Evolutionary conservation across 108 stramenopile species (phyloP), one percentile per base, ranked within the genome.

Genomic region (Fragilariopsis cylindrus): DNA sequence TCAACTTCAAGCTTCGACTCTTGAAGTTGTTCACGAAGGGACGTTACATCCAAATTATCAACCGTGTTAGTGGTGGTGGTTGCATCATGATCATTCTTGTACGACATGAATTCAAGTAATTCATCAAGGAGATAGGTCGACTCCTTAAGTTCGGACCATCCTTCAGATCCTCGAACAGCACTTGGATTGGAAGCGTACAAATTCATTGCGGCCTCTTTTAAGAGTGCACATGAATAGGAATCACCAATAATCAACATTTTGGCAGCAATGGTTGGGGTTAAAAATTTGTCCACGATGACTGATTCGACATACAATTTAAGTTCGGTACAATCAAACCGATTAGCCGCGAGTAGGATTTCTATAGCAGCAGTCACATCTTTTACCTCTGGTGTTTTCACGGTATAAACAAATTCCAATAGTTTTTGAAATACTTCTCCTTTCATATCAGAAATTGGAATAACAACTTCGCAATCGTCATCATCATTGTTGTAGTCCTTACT

Each of bases 191-290:
- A 12, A 0, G 11, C 21, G 43, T 1, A 74, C 7, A 66, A 6
- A 8, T 54, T 8, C 30, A 74, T 52, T 4, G 73, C 73, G 3
- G 62, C 64, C 43, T 74, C 73, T 9, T 52, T 65, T 19, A 74
- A 54, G 43, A 74, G 62, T 3, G 73, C 73, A 46, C 73, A 74
- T 0, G 48, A 66, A 18, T 49, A 39, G 4, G 65, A 13, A 39
- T 74, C 73, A 3, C 65, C 73, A 65, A 65, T 55, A 4, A 66
- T 12, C 21, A 74, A 16, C 63, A 65, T 3, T 9, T 48, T 48
- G 4, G 50, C 64, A 60, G 65, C 73, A 66, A 49, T 55, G 5
- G 4, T 12, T 3, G 49, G 65, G 15, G 13, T 52, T 7, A 74
- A 8, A 0, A 47, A 46, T 0, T 30, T 13, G 6, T 66, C 42